Evolutionary conservation across 495 filamentous ascomycete species (phyloP), one percentile per base, ranked within the genome.

Genomic region (Hypoxylon perforatum): DNA sequence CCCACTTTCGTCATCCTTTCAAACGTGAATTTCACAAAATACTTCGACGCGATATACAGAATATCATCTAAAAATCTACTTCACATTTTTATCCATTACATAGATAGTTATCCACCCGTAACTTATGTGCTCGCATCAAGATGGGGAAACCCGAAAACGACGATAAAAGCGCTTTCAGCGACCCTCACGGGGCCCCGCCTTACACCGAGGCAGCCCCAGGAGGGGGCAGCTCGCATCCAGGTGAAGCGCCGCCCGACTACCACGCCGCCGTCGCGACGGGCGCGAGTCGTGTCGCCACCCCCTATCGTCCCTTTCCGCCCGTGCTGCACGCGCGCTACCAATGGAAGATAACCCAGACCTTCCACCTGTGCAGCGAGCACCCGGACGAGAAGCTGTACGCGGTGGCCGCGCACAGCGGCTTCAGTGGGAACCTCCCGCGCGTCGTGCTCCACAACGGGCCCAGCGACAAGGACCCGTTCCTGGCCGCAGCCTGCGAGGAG

Each of bases 111-210:
- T 8, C 25, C 25, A 33, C 30, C 2, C 8, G n/a, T n/a, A n/a
- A n/a, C n/a, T n/a, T n/a, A n/a, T n/a, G 7, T 17, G 4, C 41
- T 6, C 1, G 17, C 30, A 70, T 92, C n/a, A 85, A 88, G 63
- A 91, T 90, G 74, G 83, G 91, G 12, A 88, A 91, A 66, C 78
- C 84, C 3, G 75, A 92, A 11, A 82, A 85, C 1, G 90, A 92
- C 76, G 83, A 86, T 3, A 23, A 18, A 28, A 9, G n/a, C 9
- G 21, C 25, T n/a, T 11, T 14, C n/a, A 17, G n/a, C 21, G 22
- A 28, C 21, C 19, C 2, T 25, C 21, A 19, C 5, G 3, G 12
- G n/a, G 45, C 21, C 6, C 45, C 45, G 11, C 18, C 42, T 10
- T 22, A 45, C 42, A 45, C 42, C 4, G 45, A 25, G 15, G 47